Evolutionary conservation across 2,329 filamentous ascomycete genomes (phyloP).

Genomic region (Paraphoma chrysanthemicola): DNA sequence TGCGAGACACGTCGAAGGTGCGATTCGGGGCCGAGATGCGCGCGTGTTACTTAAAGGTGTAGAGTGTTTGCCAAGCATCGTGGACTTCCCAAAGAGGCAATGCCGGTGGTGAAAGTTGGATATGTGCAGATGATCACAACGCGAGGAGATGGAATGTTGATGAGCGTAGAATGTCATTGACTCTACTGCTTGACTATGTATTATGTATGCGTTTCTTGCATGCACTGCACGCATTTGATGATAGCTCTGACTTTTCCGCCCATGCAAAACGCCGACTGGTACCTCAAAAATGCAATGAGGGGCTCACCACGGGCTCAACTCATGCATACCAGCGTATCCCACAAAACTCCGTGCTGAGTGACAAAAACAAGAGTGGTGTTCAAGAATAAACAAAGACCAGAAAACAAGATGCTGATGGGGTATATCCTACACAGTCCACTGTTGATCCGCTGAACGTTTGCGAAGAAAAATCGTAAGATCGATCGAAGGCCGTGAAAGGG

Average conservation of each 20-base stretch:
- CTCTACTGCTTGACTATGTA: constrained; percentile 7
- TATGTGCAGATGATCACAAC: no score
- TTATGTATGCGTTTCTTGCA: constrained; percentile 1
- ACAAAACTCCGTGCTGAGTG: constrained; percentile 7
- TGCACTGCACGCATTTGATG: neutral
- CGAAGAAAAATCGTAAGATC: constrained; percentile 29
- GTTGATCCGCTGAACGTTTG: constrained; percentile 19
- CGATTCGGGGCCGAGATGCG: no score
- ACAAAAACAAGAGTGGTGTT: constrained; percentile 9
- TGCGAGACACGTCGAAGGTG: no score
- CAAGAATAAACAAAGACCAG: constrained; percentile 6
- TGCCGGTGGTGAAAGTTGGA: no score
- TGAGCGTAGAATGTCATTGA: constrained; percentile 3
- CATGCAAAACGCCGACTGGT: neutral
- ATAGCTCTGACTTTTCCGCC: constrained; percentile 5
- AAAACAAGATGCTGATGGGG: constrained; percentile 15
- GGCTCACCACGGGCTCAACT: constrained; percentile 18
- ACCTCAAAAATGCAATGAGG: constrained; percentile 15
- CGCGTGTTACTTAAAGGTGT: no score
- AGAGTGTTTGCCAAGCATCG: no score
- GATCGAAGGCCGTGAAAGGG: neutral
- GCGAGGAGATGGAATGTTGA: neutral
- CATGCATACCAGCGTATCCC: constrained; percentile 9
- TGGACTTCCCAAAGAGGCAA: no score
- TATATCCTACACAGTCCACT: constrained; percentile 36